Evolutionary conservation across 1,284 basidiomycete species (phyloP).

Genomic region (Sanghuangporus baumii): DNA sequence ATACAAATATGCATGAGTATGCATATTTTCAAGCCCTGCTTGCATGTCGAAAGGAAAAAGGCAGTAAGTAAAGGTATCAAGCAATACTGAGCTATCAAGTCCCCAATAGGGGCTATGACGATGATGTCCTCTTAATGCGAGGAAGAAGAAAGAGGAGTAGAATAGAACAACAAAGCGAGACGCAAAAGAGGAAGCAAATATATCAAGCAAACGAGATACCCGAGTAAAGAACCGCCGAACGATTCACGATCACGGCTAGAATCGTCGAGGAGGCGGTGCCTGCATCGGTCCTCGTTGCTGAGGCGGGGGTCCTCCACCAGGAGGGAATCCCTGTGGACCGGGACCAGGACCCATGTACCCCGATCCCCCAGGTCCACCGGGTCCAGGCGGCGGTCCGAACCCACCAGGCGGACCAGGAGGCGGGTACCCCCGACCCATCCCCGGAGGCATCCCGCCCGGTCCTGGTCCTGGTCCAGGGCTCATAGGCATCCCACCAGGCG

Average conservation of each 20-base stretch:
- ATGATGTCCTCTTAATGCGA: not conserved
- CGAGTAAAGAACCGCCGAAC: not conserved
- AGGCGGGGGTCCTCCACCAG: conserved; percentile 10
- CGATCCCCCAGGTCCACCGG: conserved; percentile 11
- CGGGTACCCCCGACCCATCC: conserved; percentile 13
- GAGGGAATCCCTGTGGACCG: not conserved
- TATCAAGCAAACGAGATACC: not conserved
- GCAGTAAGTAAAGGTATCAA: not conserved
- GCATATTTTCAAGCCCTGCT: not conserved
- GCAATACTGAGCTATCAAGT: not conserved
- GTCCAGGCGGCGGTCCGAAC: conserved; percentile 9
- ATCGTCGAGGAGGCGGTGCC: conserved; percentile 11
- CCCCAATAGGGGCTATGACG: not conserved
- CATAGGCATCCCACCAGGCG: conserved; percentile 4
- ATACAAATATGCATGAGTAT: not conserved
- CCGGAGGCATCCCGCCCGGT: conserved; percentile 9
- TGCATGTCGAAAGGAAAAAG: not conserved
- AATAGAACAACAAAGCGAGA: not conserved
- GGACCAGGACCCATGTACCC: conserved; percentile 12
- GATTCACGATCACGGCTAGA: not conserved
- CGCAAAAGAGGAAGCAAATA: not conserved
- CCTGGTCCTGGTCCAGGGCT: conserved; percentile 5
- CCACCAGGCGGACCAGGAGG: conserved; percentile 10
- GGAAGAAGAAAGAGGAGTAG: not conserved
- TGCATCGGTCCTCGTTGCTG: conserved; percentile 12